Conservation (phyloP, 305 asterid genomes). For the Fraxinus platypoda region DNA sequence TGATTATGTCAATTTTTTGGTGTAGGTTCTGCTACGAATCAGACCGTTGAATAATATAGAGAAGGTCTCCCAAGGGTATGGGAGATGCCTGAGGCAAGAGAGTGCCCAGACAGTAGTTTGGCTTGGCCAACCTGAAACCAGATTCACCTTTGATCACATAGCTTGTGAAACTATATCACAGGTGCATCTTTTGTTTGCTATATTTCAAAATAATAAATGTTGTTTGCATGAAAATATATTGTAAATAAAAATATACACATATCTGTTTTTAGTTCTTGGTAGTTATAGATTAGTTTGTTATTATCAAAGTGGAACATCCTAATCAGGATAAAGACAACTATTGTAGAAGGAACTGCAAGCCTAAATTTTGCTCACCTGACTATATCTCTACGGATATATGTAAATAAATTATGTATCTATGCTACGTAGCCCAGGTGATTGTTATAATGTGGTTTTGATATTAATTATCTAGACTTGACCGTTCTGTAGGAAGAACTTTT, state of each 20-base stretch:
- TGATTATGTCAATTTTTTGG: background rate
- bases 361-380: background rate
- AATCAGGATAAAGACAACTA: background rate
- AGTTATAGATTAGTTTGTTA: background rate
- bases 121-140: slow-evolving; percentile 75
- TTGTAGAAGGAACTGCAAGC: background rate
- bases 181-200: slow-evolving; percentile 37
- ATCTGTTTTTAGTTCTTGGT: background rate
- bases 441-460: slow-evolving; percentile 8
- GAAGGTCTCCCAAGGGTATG: slow-evolving; percentile 61
- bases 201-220: background rate
- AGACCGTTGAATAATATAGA: slow-evolving; percentile 66
- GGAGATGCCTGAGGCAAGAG: slow-evolving; percentile 74
- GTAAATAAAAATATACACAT: background rate
- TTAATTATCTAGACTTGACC: slow-evolving; percentile 10
- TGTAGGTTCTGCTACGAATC: slow-evolving; percentile 75
- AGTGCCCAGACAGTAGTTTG: slow-evolving; percentile 60
- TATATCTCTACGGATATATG: background rate
- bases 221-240: background rate
- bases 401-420: background rate
- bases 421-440: slow-evolving; percentile 5
- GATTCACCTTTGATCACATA: slow-evolving; percentile 81
- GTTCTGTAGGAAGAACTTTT: slow-evolving; percentile 64
- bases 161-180: slow-evolving; percentile 75
- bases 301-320: slow-evolving; percentile 5